Evolutionary conservation across 192 early-diverging fungal genomes (phyloP).

Genomic region (Gamsiella multidivaricata): DNA sequence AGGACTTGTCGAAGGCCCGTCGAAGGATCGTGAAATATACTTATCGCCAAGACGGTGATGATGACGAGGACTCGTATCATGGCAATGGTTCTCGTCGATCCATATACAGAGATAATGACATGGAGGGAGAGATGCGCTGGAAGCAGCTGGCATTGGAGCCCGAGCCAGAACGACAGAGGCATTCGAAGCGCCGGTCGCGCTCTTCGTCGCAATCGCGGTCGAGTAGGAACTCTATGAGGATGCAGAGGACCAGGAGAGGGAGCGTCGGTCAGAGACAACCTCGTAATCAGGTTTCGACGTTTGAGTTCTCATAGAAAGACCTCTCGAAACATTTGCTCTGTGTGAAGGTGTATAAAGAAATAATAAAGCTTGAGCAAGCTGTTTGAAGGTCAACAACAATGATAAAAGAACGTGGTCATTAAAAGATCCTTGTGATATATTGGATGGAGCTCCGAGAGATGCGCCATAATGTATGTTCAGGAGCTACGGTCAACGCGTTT

Average conservation of each 20-base stretch:
- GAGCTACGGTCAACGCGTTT: too few species aligned
- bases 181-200: constrained; percentile 1
- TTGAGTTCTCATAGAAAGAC: background rate
- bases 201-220: constrained; percentile 32
- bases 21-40: constrained; percentile 49
- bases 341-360: too few species aligned
- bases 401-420: too few species aligned
- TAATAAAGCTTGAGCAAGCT: too few species aligned
- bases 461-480: too few species aligned
- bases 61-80: background rate
- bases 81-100: constrained; percentile 4
- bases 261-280: constrained; percentile 1
- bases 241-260: constrained; percentile 9
- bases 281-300: background rate
- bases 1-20: constrained; percentile 1
- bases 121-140: constrained; percentile 26
- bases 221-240: background rate
- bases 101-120: constrained; percentile 3
- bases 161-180: background rate
- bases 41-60: constrained; percentile 28
- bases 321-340: too few species aligned
- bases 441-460: too few species aligned
- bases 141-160: constrained; percentile 19
- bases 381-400: too few species aligned
- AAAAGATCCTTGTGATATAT: too few species aligned